Percentiles rank a stretch among this genome's conserved stretches.
phyloP scores from a whole-genome alignment of 352 stramenopile genomes.

The Phytophthora capsici region DNA sequence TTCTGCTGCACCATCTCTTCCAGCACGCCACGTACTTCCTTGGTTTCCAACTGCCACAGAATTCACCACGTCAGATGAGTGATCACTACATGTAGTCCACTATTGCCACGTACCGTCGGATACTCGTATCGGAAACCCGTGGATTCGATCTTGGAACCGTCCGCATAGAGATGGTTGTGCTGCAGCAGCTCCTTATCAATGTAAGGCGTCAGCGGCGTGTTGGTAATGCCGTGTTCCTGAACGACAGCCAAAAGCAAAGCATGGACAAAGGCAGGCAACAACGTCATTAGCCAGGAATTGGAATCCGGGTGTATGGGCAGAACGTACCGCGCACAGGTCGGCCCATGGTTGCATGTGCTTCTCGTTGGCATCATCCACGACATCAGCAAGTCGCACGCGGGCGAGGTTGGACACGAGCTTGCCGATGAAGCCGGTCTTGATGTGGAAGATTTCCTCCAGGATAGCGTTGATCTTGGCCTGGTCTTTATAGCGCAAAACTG shows the following conservation, averaged over 20 bases:
- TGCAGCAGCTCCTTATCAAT: constrained; percentile 89
- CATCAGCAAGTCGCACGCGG: constrained; percentile 73
- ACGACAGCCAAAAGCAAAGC: constrained; percentile 6
- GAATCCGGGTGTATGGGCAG: constrained; percentile 2
- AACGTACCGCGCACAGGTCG: constrained; percentile 70
- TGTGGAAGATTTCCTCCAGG: constrained; percentile 81
- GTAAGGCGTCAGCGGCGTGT: constrained; percentile 87
- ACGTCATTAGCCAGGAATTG: constrained; percentile 4
- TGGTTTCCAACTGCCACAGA: constrained; percentile 54
- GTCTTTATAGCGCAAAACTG: constrained; percentile 34
- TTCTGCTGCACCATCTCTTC: constrained; percentile 81
- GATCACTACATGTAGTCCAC: not conserved
- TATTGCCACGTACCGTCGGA: constrained; percentile 51
- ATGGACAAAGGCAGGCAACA: constrained; percentile 19
- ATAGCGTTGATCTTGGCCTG: constrained; percentile 83
- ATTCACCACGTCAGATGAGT: constrained; percentile 19
- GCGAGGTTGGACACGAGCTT: constrained; percentile 88
- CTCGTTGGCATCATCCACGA: constrained; percentile 91
- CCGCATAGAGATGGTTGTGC: constrained; percentile 83
- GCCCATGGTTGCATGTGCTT: constrained; percentile 92
- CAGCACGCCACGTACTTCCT: constrained; percentile 65
- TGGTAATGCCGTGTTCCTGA: constrained; percentile 78
- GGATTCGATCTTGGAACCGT: constrained; percentile 80
- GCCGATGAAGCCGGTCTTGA: constrained; percentile 85
- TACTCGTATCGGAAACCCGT: constrained; percentile 81